Evolutionary conservation across 2,329 filamentous ascomycete species (phyloP), one percentile per base, ranked within the genome.

Genomic region (Allantophomopsis lycopodina): DNA sequence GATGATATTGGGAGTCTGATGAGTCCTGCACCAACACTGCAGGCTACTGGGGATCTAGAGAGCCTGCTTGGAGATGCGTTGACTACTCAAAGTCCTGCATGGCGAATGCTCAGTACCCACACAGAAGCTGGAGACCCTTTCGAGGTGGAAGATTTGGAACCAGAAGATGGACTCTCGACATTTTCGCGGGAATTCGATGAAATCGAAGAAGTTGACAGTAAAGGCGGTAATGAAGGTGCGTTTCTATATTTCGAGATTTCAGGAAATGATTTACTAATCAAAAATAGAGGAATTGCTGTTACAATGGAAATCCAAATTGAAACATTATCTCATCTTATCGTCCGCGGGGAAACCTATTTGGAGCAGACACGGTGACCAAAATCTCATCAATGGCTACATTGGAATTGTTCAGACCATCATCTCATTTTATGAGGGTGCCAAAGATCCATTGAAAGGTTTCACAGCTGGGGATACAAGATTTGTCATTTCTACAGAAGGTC

Each of bases 331-430:
- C 61, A 94, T 98, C 51, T 66, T 98, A 2, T 96, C 91, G 2
- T 89, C 87, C 12, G 89, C 93, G 8, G 91, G 91, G 15, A 98
- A 98, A 58, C 93, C 91, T 10, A 93, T 98, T 37, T 98, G 89
- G 69, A 96, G 87, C 53, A 76, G 93, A 37, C 89, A 98, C 56
- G 91, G 93, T 32, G 86, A 95, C 50, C 72, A 94, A 48, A 78
- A 81, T 40, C 66, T 96, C 34, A 86, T 96, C 55, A 94, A 93
- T 51, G 83, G 83, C 38, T 95, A 91, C 51, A 89, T 96, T 57
- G 91, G 91, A 32, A 81, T 98, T 14, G 80, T 95, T 2, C 91
- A 96, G 57, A 98, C 91, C 34, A 89, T 98, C 50, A 94, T 98
- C 45, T 96, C 91, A 1, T 95, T 95, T 56, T 96, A 93, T 55